phyloP scores from a whole-genome alignment of 164 flowering plant species.

The Tetrastigma voinierianum region DNA sequence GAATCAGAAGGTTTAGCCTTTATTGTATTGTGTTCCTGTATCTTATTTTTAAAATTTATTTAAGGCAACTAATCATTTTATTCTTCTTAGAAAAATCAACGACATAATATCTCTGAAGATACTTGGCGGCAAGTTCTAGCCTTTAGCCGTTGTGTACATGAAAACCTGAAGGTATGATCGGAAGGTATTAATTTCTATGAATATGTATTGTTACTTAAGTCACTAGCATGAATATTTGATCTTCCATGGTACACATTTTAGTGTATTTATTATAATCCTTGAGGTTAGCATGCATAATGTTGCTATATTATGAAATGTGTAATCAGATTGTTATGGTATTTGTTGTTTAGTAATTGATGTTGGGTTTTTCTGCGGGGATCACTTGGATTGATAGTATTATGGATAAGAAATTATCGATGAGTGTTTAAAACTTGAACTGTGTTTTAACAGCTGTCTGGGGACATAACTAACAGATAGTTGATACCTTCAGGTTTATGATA shows the following conservation, averaged over 20 bases:
- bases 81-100: constrained; percentile 63
- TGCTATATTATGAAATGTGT: neutral
- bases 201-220: neutral
- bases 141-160: constrained; percentile 82
- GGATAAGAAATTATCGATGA: no score
- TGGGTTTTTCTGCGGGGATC: neutral
- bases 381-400: neutral
- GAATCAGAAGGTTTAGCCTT: neutral
- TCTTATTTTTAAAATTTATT: neutral
- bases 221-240: neutral
- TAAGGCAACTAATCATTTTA: constrained; percentile 11
- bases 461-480: neutral
- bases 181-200: constrained; percentile 52
- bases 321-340: neutral
- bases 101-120: constrained; percentile 84
- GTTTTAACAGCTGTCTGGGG: no score
- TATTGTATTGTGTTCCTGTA: neutral
- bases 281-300: neutral
- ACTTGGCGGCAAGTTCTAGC: constrained; percentile 89
- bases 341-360: neutral
- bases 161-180: constrained; percentile 91
- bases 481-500: no score
- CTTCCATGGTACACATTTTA: neutral
- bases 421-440: no score
- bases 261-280: neutral